A percentile compares a stretch with the other conserved stretches of the same genome.
phyloP scores from a whole-genome alignment of 495 filamentous ascomycete genomes.

The Hypoxylon subgilvum region DNA sequence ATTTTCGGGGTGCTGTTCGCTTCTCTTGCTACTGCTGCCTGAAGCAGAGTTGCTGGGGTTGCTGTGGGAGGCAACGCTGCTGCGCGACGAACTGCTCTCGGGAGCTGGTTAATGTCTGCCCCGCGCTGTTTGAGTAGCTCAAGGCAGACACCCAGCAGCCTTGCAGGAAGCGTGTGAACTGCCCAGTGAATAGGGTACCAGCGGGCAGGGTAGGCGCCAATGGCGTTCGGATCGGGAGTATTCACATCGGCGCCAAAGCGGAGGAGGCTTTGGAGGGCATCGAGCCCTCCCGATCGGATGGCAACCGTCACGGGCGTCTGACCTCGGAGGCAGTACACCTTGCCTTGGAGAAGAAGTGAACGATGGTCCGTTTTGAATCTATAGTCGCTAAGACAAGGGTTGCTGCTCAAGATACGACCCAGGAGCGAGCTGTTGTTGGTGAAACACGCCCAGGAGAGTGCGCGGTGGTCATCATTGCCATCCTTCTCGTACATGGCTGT shows the following conservation, averaged over 20 bases:
- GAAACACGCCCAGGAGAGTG: slow-evolving; percentile 17
- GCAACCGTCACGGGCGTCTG: slow-evolving; percentile 1
- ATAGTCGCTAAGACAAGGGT: not conserved
- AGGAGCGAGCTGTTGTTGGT: not conserved
- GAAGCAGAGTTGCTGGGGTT: no score
- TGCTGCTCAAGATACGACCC: not conserved
- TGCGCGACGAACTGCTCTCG: no score
- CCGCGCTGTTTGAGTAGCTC: not conserved
- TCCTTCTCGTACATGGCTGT: slow-evolving; percentile 3
- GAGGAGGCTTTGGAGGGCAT: not conserved
- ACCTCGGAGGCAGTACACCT: not conserved
- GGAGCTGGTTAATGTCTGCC: slow-evolving; percentile 12
- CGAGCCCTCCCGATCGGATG: not conserved
- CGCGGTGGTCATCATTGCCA: slow-evolving; percentile 1
- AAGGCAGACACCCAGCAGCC: not conserved
- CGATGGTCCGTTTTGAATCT: not conserved
- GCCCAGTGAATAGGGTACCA: slow-evolving; percentile 20
- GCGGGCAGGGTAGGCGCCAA: not conserved
- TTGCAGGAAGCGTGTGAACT: not conserved
- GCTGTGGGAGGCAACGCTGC: no score
- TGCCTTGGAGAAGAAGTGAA: not conserved
- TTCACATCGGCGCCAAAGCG: not conserved
- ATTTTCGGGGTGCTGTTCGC: no score
- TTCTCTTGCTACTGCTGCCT: no score
- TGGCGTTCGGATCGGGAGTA: not conserved